A percentile compares a stretch with the other conserved stretches of the same genome.
Conservation (phyloP, 192 early-diverging fungal species). For the Coemansia sp. region DNA sequence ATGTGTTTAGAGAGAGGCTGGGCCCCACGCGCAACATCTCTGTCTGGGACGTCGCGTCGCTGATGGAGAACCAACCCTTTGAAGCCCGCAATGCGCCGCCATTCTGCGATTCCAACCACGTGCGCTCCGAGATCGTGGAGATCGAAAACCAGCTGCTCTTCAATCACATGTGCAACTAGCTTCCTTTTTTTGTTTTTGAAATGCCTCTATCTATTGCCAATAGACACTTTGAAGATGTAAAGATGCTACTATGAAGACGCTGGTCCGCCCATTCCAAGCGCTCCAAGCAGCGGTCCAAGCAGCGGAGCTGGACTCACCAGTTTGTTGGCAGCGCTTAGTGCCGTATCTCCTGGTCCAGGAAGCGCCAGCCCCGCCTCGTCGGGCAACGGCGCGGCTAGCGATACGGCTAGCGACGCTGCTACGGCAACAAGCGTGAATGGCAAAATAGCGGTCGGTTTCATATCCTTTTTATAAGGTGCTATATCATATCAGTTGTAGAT, state of each 20-base stretch:
- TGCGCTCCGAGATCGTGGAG: slow-evolving; percentile 54
- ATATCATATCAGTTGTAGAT: not conserved
- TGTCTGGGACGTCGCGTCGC: slow-evolving; percentile 52
- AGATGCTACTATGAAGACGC: not conserved
- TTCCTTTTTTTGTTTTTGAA: no score
- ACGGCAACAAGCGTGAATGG: not conserved
- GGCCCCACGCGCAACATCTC: slow-evolving; percentile 12
- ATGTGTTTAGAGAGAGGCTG: slow-evolving; percentile 22
- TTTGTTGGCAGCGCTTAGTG: not conserved
- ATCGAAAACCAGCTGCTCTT: slow-evolving; percentile 54
- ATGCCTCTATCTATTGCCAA: no score
- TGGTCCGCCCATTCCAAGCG: not conserved
- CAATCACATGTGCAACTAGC: slow-evolving; percentile 26
- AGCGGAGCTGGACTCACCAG: not conserved
- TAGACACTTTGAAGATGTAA: no score
- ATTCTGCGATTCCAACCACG: slow-evolving; percentile 57
- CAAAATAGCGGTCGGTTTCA: not conserved
- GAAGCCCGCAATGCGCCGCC: slow-evolving; percentile 20
- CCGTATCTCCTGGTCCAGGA: not conserved
- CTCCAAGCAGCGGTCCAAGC: not conserved
- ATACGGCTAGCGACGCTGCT: not conserved
- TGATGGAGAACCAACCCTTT: slow-evolving; percentile 43
- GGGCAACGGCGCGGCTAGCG: not conserved
- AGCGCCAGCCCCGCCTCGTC: not conserved
- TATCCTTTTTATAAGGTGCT: not conserved